Evolutionary conservation across 805 yeast genomes (phyloP), one percentile per base, ranked within the genome.

Genomic region (Barnettozyma siamensis): DNA sequence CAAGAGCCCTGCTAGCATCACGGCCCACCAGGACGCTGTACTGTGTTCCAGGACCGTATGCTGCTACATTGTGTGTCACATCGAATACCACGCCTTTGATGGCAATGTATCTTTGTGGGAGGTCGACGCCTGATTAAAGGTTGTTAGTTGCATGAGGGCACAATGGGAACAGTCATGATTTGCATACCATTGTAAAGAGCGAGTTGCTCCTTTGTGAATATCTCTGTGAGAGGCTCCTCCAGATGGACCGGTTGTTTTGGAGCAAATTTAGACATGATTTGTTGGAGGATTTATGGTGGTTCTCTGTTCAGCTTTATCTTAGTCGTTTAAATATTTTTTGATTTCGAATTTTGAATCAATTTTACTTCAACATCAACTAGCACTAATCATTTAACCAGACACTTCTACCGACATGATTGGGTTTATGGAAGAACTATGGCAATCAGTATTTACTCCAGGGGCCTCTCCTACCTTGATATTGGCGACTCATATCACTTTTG

Each of bases 401-500:
- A 7, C 24, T 21, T 9, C 11, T 4, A 13, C 4, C 15, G 19
- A n/a, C 8, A 53, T 53, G 53, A 41, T 49, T 31, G 38, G 64
- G 15, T 80, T 80, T 57, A 44, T 83, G 29, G 66, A 63, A 20
- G 94, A 84, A 20, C 71, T 91, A 33, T 89, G 97, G 97, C 81
- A 84, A 42, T 85, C 95, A 12, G 77, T 93, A 21, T 86, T 91
- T 63, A 80, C 87, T 15, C 97, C 98, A 6, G 99, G 99, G 1
- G 78, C 95, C 1, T 76, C 93, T 1, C 96, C 97, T 1, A 88
- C 94, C 1, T 71, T 93, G 38, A 70, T 88, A n/a, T 69, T 72
- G 30, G 97, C 98, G 2, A 91, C 97, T 0, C 97, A 93, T 59
- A 72, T 67, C 2, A 83, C 96, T 2, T 93, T 93, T 55, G 66